Conservation (phyloP, 2,329 filamentous ascomycete species). For the Hypoxylon sp. region DNA sequence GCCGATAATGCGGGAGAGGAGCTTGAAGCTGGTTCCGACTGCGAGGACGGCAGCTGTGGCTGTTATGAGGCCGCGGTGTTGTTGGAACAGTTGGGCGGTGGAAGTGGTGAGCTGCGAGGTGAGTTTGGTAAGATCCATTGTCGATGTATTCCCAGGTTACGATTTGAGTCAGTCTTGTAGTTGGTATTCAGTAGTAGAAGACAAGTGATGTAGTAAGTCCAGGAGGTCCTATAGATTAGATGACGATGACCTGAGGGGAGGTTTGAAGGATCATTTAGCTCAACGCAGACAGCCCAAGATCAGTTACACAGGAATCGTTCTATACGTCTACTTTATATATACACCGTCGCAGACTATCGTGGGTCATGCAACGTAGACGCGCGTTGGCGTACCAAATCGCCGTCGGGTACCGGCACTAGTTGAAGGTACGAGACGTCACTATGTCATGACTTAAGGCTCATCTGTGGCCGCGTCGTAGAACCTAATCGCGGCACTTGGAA, state of each 20-base stretch:
- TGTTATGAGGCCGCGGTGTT: constrained; percentile 18
- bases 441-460: background rate
- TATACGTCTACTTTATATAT: background rate
- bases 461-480: background rate
- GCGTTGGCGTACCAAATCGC: background rate
- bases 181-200: too few species aligned
- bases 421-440: background rate
- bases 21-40: constrained; percentile 25
- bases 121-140: constrained; percentile 28
- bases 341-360: background rate
- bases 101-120: background rate
- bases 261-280: constrained; percentile 6
- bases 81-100: constrained; percentile 12
- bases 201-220: too few species aligned
- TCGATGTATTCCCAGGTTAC: background rate
- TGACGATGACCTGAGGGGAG: background rate
- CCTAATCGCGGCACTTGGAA: background rate
- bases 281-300: background rate
- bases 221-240: background rate
- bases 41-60: constrained; percentile 9
- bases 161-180: too few species aligned
- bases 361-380: constrained; percentile 1
- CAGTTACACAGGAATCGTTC: background rate
- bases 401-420: background rate
- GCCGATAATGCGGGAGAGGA: constrained; percentile 41